phyloP scores from a whole-genome alignment of 139 green algal genomes.

The Coelastrella sp. region DNA sequence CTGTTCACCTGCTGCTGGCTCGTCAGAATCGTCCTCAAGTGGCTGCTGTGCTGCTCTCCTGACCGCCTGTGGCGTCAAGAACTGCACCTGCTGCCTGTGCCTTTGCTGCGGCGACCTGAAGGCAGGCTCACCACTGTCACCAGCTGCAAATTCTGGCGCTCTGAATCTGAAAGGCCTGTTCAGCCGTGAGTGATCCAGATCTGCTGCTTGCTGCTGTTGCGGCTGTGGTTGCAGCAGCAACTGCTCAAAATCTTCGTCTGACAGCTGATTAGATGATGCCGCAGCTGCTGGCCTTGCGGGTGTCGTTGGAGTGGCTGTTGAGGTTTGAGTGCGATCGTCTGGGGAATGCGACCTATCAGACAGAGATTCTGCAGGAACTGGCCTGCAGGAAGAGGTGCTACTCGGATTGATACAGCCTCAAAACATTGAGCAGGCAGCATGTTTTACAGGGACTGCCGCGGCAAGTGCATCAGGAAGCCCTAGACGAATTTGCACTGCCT shows the following conservation, averaged over 20 bases:
- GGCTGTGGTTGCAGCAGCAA: conserved; percentile 18
- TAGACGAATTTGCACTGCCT: too few relatives aligned
- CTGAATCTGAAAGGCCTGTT: conserved; percentile 6
- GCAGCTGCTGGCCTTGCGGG: background rate
- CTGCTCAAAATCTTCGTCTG: background rate
- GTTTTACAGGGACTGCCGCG: too few relatives aligned
- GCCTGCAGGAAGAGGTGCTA: too few relatives aligned
- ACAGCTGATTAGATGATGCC: background rate
- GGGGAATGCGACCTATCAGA: background rate
- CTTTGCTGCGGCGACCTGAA: background rate
- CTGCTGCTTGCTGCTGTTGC: background rate
- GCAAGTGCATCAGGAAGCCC: too few relatives aligned
- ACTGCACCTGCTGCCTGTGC: conserved; percentile 13
- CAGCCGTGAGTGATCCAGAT: background rate
- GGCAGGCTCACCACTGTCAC: background rate
- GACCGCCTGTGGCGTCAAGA: background rate
- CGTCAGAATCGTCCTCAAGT: background rate
- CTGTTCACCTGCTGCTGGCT: too few relatives aligned
- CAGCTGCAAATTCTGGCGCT: conserved; percentile 1
- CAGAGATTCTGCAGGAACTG: too few relatives aligned
- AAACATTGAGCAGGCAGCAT: too few relatives aligned
- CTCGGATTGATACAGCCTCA: too few relatives aligned
- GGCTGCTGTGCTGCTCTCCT: background rate
- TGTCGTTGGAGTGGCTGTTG: background rate
- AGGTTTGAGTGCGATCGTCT: background rate